Base-by-base conservation (phyloP, 331 rosid species). In the Quercus tomentella region DNA sequence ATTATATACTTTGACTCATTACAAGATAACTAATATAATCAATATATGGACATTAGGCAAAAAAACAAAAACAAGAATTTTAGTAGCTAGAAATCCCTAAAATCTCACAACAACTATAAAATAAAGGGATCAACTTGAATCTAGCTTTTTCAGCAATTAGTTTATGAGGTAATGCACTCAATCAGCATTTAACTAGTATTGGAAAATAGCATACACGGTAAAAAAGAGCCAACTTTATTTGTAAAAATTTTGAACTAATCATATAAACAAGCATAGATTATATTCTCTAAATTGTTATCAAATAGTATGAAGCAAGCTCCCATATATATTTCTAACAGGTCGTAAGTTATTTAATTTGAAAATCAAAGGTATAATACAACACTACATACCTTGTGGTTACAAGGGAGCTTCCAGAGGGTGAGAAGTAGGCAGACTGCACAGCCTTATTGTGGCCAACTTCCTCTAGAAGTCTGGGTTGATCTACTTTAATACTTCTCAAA, bases 391-490 rank as follows among this genome's bases (percentile, higher is more conserved):
- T 90, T 75, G 99, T 91, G 25, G 96, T 93, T 62, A 92, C 92
- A 5, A 96, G 81, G 83, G 74, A 82, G 83, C 84, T 25, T 82
- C 98, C 98, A 80, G 89, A 90, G 56, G 98, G 99, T 26, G 99
- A 93, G 81, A 96, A 96, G 74, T 84, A 93, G 7, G 97, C 98
- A 52, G 99, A 91, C 17, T 96, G 94, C 79, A 91, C 89, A 45
- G 97, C 84, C 75, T 83, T 89, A 80, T 81, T 54, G 84, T 91
- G 98, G 33, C 79, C 71, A 60, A 90, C 80, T 31, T 84, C 91
- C 86, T 52, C 78, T 77, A 95, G 82, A 54, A 81, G 79, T 54
- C 73, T 77, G 60, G 82, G 90, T 74, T 90, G 88, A 45, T 76
- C 74, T 4, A 69, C 85, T 65, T 67, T 51, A 37, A 72, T 74